These are phyloP conservation scores for Rhododendron simsii DNA, from an alignment of 148 eudicot species.

Conservation along the genomic window DNA sequence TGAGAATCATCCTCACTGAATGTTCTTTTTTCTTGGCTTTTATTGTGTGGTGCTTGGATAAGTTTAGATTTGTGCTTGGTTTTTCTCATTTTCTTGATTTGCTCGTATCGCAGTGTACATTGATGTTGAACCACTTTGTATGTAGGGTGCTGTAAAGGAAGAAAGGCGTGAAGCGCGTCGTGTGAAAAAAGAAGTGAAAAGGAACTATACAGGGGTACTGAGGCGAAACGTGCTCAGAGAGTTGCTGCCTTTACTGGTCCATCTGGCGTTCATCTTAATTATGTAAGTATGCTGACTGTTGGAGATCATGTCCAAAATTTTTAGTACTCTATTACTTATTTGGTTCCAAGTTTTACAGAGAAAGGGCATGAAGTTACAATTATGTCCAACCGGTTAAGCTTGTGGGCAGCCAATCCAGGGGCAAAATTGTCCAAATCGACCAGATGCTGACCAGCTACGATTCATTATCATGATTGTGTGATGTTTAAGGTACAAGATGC, in stretches of 20 bases:
- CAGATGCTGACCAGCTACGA: too few species aligned
- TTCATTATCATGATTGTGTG: too few species aligned
- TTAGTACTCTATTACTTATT: too few species aligned
- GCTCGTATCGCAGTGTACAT: neutral
- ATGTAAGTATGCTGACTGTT: conserved; percentile 29
- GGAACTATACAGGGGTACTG: conserved; percentile 49
- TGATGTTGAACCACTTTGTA: conserved; percentile 10
- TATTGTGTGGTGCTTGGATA: neutral
- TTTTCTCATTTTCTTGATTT: neutral
- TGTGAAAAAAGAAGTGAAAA: conserved; percentile 76
- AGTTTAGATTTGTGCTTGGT: neutral
- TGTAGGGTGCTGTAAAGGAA: conserved; percentile 79
- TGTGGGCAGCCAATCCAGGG: too few species aligned
- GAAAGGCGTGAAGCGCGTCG: conserved; percentile 82
- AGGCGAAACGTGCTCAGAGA: conserved; percentile 81
- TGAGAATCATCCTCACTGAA: neutral
- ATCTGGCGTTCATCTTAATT: conserved; percentile 68
- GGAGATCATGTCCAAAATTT: neutral
- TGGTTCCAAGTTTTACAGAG: too few species aligned
- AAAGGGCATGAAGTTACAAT: too few species aligned
- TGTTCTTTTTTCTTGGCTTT: neutral
- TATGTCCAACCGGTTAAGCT: too few species aligned
- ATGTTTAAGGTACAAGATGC: conserved; percentile 25
- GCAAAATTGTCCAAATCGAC: too few species aligned
- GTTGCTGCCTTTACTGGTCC: conserved; percentile 84